Evolutionary conservation across 2,329 filamentous ascomycete species (phyloP), one percentile per base, ranked within the genome.

Genomic region (Chalaropsis ovoidea): DNA sequence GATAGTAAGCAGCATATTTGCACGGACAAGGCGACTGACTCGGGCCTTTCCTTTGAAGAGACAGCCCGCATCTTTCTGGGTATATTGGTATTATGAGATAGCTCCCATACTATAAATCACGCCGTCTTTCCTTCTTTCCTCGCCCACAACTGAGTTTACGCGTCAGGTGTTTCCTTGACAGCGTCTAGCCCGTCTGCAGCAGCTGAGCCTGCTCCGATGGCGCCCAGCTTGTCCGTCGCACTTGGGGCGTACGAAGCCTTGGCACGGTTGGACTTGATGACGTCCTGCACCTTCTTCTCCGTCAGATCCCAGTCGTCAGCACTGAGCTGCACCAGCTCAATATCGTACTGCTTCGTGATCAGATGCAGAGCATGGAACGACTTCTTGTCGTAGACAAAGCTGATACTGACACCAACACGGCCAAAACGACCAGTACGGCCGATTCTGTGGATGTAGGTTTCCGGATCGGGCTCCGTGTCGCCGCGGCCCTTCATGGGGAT

Each of bases 401-500:
- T 95, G 73, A 99, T 92, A 67, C 90, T 92, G 70, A 97, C 94
- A 72, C 94, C 94, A 42, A 97, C 91, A 75, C 93, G 92, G 66
- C 94, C 94, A 72, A 99, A 99, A 70, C 94, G 89, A 69, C 94
- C 94, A 15, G 94, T 99, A 73, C 94, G 90, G 68, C 94, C 94
- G 71, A 99, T 99, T 74, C 94, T 89, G 81, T 99, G 94, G 61
- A 99, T 87, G 73, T 99, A 99, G 0, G 94, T 99, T 78, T 97
- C 92, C 60, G 86, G 86, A 73, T 99, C 94, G 15, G 93, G 88
- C 76, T 94, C 89, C 35, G 81, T 81, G 70, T 97, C 92, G 19
- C 88, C 85, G 41, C 82, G 77, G 49, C 88, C 86, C 72, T 87
- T 87, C 79, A 87, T 88, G 27, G 87, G 87, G 67, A 90, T 88